Base-by-base conservation (phyloP, 78 protist genomes). In the Tieghemostelium lacteum region DNA sequence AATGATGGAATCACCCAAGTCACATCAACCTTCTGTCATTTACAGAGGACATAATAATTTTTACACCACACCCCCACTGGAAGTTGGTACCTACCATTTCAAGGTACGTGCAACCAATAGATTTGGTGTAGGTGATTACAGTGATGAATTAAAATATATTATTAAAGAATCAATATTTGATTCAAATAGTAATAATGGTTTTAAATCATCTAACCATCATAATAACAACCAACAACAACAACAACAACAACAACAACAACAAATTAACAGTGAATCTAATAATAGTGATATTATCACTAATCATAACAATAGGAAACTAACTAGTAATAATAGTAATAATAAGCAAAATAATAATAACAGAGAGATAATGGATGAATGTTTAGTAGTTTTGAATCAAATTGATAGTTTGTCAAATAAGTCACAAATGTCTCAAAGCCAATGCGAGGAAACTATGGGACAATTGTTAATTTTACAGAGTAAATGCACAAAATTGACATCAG, bases 41-140 rank as follows among this genome's bases (percentile, higher is more conserved):
- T 83, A 83, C 29, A 8, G 89, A 24, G 89, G 89, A 31, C 70
- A 83, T 42, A 83, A 83, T 58, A 57, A 26, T 55, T 83, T 39
- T 31, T 83, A 54, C 36, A 67, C 75, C 22, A 69, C 89, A 28
- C 89, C 63, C 6, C 26, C 55, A 40, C 26, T 83, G 29, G 71
- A 57, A 0, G n/a, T 28, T 16, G 77, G 77, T 31, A 39, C 22
- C 12, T 69, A 50, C 29, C 29, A 26, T 26, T 83, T 83, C 31
- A 50, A 62, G 31, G 89, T 83, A 8, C 57, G 62, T 19, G 89
- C 89, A 28, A 58, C 71, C 2, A 83, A 83, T 69, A 67, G 89
- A 34, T 83, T 69, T 83, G 89, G 89, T 58, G 60, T 69, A 20
- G 89, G 89, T 42, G 73, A 49, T 14, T 55, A 45, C 10, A 83